Conservation (phyloP, 495 filamentous ascomycete species). For the Lasiosphaeria hispida region DNA sequence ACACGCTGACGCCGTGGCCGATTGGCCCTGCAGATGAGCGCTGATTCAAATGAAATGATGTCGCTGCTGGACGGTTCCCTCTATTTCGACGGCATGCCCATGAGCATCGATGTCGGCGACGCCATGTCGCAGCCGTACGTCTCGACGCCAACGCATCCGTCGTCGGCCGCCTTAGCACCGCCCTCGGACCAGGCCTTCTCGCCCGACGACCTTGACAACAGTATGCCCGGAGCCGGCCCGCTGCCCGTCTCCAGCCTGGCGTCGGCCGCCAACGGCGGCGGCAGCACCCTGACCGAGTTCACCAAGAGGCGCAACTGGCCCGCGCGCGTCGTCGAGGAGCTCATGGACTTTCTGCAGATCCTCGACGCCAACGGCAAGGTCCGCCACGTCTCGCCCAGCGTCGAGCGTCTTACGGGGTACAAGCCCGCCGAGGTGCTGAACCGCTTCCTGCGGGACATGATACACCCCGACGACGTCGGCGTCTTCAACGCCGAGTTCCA, state of each 20-base stretch:
- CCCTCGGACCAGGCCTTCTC: constrained; percentile 18
- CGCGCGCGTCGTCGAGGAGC: constrained; percentile 81
- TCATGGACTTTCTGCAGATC: constrained; percentile 86
- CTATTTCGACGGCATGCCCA: constrained; percentile 42
- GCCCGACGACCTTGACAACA: constrained; percentile 17
- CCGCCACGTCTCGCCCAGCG: constrained; percentile 78
- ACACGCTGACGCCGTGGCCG: constrained; percentile 21
- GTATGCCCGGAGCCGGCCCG: constrained; percentile 11
- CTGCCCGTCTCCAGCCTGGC: constrained; percentile 10
- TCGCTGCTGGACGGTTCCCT: constrained; percentile 38
- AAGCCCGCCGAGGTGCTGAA: constrained; percentile 66
- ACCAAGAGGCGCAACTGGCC: constrained; percentile 88
- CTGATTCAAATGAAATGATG: constrained; percentile 38
- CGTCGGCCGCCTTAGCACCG: constrained; percentile 1
- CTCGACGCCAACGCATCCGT: constrained; percentile 11
- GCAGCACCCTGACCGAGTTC: constrained; percentile 73
- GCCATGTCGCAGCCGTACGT: constrained; percentile 19
- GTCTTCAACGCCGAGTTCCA: constrained; percentile 88
- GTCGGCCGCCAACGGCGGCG: constrained; percentile 25
- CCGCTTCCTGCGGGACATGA: constrained; percentile 70
- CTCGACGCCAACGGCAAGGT: constrained; percentile 81
- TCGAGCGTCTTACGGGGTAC: constrained; percentile 75
- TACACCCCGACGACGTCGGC: constrained; percentile 84
- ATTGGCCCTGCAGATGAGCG: constrained; percentile 27
- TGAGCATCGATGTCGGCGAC: constrained; percentile 35